Conservation (phyloP, 257 asterid genomes). For the Rubia yunnanensis region DNA sequence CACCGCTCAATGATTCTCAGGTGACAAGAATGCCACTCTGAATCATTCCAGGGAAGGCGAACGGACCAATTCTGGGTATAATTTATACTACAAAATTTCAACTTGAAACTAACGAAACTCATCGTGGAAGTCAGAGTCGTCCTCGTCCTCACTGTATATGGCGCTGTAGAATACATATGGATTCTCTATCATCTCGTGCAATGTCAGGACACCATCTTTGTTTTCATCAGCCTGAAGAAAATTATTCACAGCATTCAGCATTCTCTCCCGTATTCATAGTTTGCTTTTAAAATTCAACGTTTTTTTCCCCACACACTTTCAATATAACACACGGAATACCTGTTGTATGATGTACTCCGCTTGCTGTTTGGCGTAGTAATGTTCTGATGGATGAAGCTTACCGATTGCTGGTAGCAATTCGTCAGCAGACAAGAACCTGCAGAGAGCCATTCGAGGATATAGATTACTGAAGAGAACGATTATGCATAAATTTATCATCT, state of each 20-base stretch:
- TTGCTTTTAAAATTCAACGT: not conserved
- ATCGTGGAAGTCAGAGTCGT: slow-evolving; percentile 58
- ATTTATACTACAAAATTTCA: not conserved
- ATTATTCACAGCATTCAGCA: not conserved
- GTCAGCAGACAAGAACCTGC: slow-evolving; percentile 62
- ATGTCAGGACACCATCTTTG: slow-evolving; percentile 71
- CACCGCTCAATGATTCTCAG: not conserved
- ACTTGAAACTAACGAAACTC: slow-evolving; percentile 58
- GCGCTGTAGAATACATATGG: slow-evolving; percentile 93
- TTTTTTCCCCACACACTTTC: not conserved
- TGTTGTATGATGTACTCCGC: slow-evolving; percentile 78
- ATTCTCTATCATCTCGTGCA: slow-evolving; percentile 78
- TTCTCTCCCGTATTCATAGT: not conserved
- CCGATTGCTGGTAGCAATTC: slow-evolving; percentile 78
- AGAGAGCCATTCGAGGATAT: slow-evolving; percentile 12
- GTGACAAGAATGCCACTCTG: not conserved
- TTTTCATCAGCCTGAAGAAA: slow-evolving; percentile 81
- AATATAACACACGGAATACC: slow-evolving; percentile 32
- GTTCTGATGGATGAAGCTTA: slow-evolving; percentile 88
- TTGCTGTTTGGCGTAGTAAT: slow-evolving; percentile 82
- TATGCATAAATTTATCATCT: not conserved
- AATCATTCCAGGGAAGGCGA: not conserved
- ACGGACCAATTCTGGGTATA: not conserved
- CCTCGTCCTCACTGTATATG: slow-evolving; percentile 72
- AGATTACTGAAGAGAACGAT: slow-evolving; percentile 5